Evolutionary conservation across 345 rosid species (phyloP).

Genomic region (thale cress (Arabidopsis thaliana)): DNA sequence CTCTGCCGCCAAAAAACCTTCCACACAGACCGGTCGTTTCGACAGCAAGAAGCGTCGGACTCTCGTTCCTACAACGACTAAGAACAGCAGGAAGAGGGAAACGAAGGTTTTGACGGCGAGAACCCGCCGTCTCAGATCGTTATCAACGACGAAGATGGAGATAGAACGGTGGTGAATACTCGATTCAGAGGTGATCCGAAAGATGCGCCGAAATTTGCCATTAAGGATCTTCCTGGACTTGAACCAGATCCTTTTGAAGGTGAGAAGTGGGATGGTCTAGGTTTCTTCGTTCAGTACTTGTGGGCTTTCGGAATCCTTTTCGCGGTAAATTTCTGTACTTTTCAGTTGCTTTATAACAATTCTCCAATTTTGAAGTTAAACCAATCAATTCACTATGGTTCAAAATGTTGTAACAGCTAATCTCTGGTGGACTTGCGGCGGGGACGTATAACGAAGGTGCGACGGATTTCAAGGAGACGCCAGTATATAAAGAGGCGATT

Average conservation of each 20-base stretch:
- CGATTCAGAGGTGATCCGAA: slow-evolving; percentile 38
- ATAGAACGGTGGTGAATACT: slow-evolving; percentile 43
- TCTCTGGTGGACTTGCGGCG: slow-evolving; percentile 88
- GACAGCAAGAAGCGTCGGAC: slow-evolving; percentile 67
- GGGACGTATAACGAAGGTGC: slow-evolving; percentile 90
- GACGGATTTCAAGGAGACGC: slow-evolving; percentile 87
- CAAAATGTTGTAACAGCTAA: slow-evolving; percentile 51
- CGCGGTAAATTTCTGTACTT: slow-evolving; percentile 53
- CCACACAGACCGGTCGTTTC: slow-evolving; percentile 70
- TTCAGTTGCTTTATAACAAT: neutral
- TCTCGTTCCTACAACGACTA: slow-evolving; percentile 50
- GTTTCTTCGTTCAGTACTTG: slow-evolving; percentile 81
- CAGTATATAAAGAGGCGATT: slow-evolving; percentile 76
- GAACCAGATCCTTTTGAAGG: slow-evolving; percentile 86
- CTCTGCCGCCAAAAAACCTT: slow-evolving; percentile 66
- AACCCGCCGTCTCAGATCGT: slow-evolving; percentile 38
- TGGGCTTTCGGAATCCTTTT: slow-evolving; percentile 93
- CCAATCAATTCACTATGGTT: neutral
- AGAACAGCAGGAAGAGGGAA: slow-evolving; percentile 34
- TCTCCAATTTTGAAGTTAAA: neutral
- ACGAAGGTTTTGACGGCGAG: slow-evolving; percentile 20
- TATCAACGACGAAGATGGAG: slow-evolving; percentile 41
- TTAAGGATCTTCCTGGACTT: slow-evolving; percentile 70
- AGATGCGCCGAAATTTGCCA: slow-evolving; percentile 38
- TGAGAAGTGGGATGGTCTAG: slow-evolving; percentile 74